These are phyloP conservation scores for Aegle marmelos DNA, from an alignment of 345 rosid genomes.

Conservation along the genomic window DNA sequence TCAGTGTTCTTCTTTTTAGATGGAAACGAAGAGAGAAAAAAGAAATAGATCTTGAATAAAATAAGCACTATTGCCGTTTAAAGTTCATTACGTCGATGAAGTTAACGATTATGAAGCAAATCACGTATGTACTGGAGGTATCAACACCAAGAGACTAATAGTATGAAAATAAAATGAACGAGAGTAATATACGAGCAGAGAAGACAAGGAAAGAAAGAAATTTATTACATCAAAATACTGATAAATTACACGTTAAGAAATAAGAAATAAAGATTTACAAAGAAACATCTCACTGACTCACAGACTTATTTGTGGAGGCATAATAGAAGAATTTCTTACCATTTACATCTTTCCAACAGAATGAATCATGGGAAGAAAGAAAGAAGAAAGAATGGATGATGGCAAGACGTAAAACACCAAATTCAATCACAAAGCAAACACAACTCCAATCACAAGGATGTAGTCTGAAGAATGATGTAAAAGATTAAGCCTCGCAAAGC, in stretches of 20 bases:
- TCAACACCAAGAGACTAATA: background rate
- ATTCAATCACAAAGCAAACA: constrained; percentile 23
- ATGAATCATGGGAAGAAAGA: background rate
- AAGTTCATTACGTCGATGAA: no score
- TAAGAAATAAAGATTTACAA: constrained; percentile 15
- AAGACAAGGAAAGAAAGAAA: background rate
- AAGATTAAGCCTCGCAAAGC: constrained; percentile 35
- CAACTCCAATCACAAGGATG: constrained; percentile 10
- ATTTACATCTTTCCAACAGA: constrained; percentile 30
- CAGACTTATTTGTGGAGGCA: constrained; percentile 9
- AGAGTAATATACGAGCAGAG: background rate
- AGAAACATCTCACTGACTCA: constrained; percentile 10
- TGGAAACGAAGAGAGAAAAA: no score
- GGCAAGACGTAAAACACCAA: constrained; percentile 12
- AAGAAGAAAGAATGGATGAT: background rate
- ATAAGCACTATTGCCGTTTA: no score
- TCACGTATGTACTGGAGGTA: background rate
- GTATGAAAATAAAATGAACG: background rate
- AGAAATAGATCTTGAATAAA: no score
- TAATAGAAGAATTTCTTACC: constrained; percentile 19
- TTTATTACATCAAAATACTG: constrained; percentile 17
- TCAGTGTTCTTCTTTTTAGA: no score
- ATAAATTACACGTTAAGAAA: constrained; percentile 5
- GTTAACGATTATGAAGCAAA: no score
- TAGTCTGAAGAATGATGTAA: background rate